These are phyloP conservation scores for Ogataea pignaliae DNA, from an alignment of 805 yeast genomes.

Conservation along the genomic window DNA sequence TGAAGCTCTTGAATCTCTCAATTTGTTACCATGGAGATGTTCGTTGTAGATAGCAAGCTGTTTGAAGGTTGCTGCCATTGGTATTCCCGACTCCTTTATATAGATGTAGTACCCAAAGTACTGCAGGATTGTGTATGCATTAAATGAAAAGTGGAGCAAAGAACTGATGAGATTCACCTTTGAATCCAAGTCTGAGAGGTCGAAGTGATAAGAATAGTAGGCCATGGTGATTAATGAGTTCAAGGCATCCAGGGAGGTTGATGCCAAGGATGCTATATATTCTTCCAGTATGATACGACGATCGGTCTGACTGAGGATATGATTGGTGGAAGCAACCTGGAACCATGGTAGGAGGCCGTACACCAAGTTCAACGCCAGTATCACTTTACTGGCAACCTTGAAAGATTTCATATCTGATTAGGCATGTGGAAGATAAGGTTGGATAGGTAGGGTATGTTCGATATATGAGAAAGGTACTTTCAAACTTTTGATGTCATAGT, in stretches of 20 bases:
- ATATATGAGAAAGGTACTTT: too few relatives aligned
- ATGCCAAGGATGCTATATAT: constrained; percentile 4
- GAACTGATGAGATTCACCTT: background rate
- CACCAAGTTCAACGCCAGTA: constrained; percentile 1
- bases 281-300: background rate
- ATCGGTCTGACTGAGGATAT: constrained; percentile 1
- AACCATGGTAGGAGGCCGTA: constrained; percentile 3
- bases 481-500: too few relatives aligned
- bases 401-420: background rate
- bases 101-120: background rate
- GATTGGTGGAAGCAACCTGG: constrained; percentile 4
- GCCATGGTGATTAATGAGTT: background rate
- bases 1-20: background rate
- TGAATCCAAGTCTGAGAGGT: background rate
- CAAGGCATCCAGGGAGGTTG: background rate
- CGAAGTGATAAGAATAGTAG: background rate
- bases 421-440: background rate
- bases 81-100: background rate
- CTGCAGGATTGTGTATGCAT: background rate
- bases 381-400: background rate
- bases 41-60: background rate
- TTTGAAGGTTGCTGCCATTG: background rate
- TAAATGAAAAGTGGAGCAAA: background rate
- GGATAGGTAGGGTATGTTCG: background rate
- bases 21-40: background rate